Conservation (phyloP, 1,139 yeast genomes). For the Hemisphaericaspora lyxosophila region DNA sequence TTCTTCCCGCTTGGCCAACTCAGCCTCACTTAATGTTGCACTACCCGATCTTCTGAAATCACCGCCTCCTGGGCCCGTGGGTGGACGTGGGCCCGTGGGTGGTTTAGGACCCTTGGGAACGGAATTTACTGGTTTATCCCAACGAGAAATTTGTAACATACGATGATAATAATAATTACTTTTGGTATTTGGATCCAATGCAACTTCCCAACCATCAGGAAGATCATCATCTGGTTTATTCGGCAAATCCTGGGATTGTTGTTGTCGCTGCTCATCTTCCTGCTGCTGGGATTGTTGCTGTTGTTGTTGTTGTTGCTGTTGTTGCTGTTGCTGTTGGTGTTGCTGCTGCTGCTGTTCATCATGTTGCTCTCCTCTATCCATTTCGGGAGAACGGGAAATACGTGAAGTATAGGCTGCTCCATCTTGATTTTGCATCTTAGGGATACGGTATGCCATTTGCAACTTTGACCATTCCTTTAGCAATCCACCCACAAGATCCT, state of each 20-base stretch:
- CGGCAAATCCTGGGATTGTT: constrained; percentile 3
- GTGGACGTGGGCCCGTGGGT: constrained; percentile 28
- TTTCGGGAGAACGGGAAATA: constrained; percentile 23
- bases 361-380: constrained; percentile 5
- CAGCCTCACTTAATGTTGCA: constrained; percentile 9
- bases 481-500: constrained; percentile 41
- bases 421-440: constrained; percentile 36
- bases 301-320: constrained; percentile 18
- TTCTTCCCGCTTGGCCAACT: constrained; percentile 36
- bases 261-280: constrained; percentile 14
- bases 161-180: constrained; percentile 56
- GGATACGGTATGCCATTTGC: constrained; percentile 83
- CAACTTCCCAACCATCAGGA: constrained; percentile 57
- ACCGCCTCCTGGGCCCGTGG: constrained; percentile 6
- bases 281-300: constrained; percentile 4
- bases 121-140: constrained; percentile 54
- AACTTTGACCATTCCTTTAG: constrained; percentile 70
- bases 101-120: constrained; percentile 16
- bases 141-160: constrained; percentile 45
- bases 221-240: constrained; percentile 28
- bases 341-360: constrained; percentile 13
- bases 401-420: constrained; percentile 18
- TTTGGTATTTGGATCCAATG: constrained; percentile 41
- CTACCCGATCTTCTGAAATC: neutral
- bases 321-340: constrained; percentile 12